phyloP scores from a whole-genome alignment of 1,139 yeast species.

The Candida tetrigidarum region DNA sequence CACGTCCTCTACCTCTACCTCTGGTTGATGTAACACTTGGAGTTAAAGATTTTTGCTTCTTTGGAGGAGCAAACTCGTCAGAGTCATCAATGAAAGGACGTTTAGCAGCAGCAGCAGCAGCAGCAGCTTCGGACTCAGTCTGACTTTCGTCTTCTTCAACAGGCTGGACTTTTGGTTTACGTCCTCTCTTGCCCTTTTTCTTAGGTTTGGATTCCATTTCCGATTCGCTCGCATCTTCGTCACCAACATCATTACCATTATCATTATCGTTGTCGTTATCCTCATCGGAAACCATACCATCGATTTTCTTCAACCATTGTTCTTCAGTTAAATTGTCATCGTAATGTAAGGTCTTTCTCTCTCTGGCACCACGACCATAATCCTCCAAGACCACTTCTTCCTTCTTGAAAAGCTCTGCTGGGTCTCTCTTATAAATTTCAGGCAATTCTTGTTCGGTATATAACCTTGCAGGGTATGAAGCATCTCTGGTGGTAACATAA shows the following conservation, averaged over 20 bases:
- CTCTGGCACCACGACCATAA: conserved; percentile 68
- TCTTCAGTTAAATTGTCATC: conserved; percentile 78
- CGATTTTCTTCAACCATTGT: conserved; percentile 72
- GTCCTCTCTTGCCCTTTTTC: conserved; percentile 32
- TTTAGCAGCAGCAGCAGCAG: conserved; percentile 10
- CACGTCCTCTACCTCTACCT: conserved; percentile 23
- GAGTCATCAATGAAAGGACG: conserved; percentile 17
- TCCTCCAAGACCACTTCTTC: conserved; percentile 47
- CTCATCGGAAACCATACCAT: conserved; percentile 47
- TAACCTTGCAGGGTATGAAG: conserved; percentile 53
- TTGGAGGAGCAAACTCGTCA: conserved; percentile 18
- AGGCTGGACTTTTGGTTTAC: conserved; percentile 18
- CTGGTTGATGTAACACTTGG: conserved; percentile 23
- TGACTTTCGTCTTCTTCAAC: conserved; percentile 16
- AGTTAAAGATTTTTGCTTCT: conserved; percentile 34
- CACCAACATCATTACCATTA: conserved; percentile 25
- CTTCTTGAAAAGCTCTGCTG: conserved; percentile 52
- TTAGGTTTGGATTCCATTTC: conserved; percentile 26
- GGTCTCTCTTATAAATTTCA: conserved; percentile 55
- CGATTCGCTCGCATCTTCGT: conserved; percentile 31
- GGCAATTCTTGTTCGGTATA: conserved; percentile 69
- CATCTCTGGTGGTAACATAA: conserved; percentile 40
- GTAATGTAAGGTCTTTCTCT: conserved; percentile 61
- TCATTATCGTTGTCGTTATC: no score
- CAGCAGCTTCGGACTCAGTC: conserved; percentile 12